Evolutionary conservation across 2,329 filamentous ascomycete species (phyloP), one percentile per base, ranked within the genome.

Genomic region (Colletotrichum salicis): DNA sequence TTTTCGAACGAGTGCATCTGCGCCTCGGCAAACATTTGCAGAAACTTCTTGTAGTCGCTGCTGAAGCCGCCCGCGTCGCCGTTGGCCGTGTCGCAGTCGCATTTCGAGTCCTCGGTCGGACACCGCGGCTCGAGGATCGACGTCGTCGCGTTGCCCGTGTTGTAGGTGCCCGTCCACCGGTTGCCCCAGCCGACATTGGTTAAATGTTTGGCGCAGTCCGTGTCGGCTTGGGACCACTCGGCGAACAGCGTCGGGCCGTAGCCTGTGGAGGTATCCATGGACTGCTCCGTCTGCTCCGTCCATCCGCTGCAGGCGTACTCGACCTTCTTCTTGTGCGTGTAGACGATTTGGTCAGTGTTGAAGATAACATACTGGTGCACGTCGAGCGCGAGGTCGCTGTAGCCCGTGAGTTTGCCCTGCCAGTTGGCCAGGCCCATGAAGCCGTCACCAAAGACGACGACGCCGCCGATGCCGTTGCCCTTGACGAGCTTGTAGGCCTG

Each of bases 281-380:
- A 94, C 72, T 90, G 84, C 73, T 89, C 79, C 15, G 94, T 89
- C 86, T 98, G 95, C 76, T 91, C 80, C 4, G 93, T 93, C 96
- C 96, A 99, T 65, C 91, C 94, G 22, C 88, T 85, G 84, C 96
- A 99, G 4, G 96, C 94, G 79, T 97, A 97, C 72, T 92, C 86
- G 69, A 98, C 88, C 84, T 98, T 98, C 75, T 92, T 88, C 67
- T 91, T 87, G 84, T 98, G 96, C 67, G 92, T 92, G 78, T 93
- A 92, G 59, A 90, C 89, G 78, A 99, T 93, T 81, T 97, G 94
- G 75, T 93, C 91, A 51, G 90, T 90, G 86, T 99, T 98, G 88
- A 99, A 99, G 81, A 98, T 98, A 78, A 97, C 94, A 82, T 99
- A 99, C 82, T 98, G 96, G 83, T 99, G 96, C 48, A 97, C 96